Conservation (phyloP, 1,139 yeast species). For the Candida sp. region DNA sequence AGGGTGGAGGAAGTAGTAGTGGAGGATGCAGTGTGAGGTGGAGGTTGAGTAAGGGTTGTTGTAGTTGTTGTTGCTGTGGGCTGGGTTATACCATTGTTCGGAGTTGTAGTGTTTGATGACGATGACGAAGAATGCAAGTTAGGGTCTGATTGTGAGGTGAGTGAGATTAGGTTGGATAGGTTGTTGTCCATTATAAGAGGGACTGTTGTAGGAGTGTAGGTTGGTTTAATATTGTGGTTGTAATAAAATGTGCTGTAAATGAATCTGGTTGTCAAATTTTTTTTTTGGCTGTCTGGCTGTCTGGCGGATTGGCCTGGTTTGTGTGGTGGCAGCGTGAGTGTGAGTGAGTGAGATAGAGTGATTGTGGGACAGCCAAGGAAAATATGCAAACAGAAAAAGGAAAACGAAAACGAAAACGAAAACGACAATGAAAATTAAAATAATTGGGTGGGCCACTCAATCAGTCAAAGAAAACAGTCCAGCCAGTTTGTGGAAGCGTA, state of each 20-base stretch:
- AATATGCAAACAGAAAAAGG: too few species aligned
- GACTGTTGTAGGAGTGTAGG: neutral
- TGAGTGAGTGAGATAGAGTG: too few species aligned
- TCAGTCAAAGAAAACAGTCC: too few species aligned
- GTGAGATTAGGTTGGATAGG: neutral
- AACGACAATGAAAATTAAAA: too few species aligned
- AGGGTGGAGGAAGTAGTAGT: neutral
- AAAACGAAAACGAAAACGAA: too few species aligned
- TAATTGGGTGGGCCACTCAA: too few species aligned
- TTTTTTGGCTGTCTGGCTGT: neutral
- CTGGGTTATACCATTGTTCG: neutral
- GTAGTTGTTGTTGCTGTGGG: neutral
- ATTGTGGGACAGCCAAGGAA: too few species aligned
- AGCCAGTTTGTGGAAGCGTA: too few species aligned
- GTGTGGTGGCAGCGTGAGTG: too few species aligned
- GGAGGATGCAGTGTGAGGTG: neutral
- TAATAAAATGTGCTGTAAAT: neutral
- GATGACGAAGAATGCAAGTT: neutral
- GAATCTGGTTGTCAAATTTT: conserved; percentile 1
- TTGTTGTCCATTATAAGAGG: neutral
- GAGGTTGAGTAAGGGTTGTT: neutral
- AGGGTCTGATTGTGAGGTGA: neutral
- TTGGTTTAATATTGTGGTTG: neutral
- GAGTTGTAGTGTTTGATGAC: neutral
- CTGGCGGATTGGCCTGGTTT: too few species aligned